phyloP scores from a whole-genome alignment of 2,329 filamentous ascomycete genomes.

The Diaporthe citrichinensis region DNA sequence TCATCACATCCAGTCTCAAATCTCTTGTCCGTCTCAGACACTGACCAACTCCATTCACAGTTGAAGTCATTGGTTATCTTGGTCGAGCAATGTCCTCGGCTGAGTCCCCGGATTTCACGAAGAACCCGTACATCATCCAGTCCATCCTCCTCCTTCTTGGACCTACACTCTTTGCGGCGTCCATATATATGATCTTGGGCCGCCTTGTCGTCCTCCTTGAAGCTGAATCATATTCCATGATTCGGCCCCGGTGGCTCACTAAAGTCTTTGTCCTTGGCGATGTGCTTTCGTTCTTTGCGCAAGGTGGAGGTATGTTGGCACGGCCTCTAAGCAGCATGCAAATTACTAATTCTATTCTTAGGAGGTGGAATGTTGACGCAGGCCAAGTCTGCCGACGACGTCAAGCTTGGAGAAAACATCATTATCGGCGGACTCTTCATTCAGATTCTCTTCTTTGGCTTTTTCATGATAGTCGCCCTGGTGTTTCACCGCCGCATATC shows the following conservation, averaged over 20 bases:
- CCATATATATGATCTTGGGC: conserved; percentile 38
- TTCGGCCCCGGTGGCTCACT: conserved; percentile 30
- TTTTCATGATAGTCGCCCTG: conserved; percentile 23
- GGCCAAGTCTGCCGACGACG: conserved; percentile 11
- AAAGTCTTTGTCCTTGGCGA: conserved; percentile 38
- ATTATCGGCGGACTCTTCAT: conserved; percentile 31
- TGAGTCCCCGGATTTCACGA: conserved; percentile 25
- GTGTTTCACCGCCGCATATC: conserved; percentile 28
- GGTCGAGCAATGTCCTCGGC: conserved; percentile 29
- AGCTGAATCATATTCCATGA: conserved; percentile 16
- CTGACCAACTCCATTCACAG: not conserved
- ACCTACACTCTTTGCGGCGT: conserved; percentile 35
- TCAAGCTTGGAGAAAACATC: conserved; percentile 18
- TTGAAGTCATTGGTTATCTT: conserved; percentile 35
- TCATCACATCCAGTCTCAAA: no score
- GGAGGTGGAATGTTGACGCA: conserved; percentile 31
- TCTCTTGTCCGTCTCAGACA: not conserved
- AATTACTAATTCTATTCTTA: not conserved
- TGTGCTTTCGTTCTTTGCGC: conserved; percentile 33
- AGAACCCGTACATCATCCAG: conserved; percentile 33
- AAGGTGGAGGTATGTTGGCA: conserved; percentile 15
- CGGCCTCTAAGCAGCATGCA: no score
- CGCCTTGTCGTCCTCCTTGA: conserved; percentile 31
- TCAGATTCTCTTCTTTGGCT: conserved; percentile 32
- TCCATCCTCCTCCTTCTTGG: conserved; percentile 35